Conservation (phyloP, 1,139 yeast genomes). For the Eremothecium coryli region DNA sequence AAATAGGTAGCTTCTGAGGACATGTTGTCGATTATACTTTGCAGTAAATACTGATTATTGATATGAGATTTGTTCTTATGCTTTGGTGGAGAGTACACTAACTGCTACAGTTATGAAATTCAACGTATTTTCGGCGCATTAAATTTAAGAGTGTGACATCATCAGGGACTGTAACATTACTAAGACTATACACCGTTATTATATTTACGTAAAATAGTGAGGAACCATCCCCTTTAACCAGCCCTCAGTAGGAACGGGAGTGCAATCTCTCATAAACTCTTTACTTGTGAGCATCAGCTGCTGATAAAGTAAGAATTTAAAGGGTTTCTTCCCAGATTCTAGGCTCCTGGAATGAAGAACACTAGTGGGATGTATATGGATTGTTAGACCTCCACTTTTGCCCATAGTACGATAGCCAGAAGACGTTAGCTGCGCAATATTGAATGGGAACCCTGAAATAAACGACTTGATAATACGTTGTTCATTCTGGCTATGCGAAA, state of each 20-base stretch:
- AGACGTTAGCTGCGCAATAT: conserved; percentile 60
- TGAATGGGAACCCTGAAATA: conserved; percentile 74
- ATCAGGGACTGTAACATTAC: too few relatives aligned
- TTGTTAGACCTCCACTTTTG: conserved; percentile 32
- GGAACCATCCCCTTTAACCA: conserved; percentile 62
- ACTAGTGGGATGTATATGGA: conserved; percentile 72
- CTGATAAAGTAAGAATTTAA: conserved; percentile 64
- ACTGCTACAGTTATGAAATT: too few relatives aligned
- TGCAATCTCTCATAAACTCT: conserved; percentile 83
- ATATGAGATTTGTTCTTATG: too few relatives aligned
- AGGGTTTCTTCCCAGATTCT: conserved; percentile 50
- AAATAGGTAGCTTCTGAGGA: conserved; percentile 8
- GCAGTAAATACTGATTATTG: too few relatives aligned
- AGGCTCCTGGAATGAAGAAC: conserved; percentile 19
- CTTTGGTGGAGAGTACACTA: too few relatives aligned
- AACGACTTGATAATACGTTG: conserved; percentile 55
- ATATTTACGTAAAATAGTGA: conserved; percentile 37
- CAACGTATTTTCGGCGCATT: too few relatives aligned
- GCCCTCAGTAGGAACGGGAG: conserved; percentile 52
- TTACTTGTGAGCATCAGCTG: conserved; percentile 79
- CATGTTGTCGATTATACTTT: too few relatives aligned
- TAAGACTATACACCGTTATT: not conserved
- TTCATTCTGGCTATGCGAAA: conserved; percentile 19
- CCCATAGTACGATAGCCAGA: conserved; percentile 52
- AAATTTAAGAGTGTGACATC: too few relatives aligned